These are phyloP conservation scores for Dentipellis fragilis DNA, from an alignment of 768 basidiomycete genomes.

Conservation along the genomic window DNA sequence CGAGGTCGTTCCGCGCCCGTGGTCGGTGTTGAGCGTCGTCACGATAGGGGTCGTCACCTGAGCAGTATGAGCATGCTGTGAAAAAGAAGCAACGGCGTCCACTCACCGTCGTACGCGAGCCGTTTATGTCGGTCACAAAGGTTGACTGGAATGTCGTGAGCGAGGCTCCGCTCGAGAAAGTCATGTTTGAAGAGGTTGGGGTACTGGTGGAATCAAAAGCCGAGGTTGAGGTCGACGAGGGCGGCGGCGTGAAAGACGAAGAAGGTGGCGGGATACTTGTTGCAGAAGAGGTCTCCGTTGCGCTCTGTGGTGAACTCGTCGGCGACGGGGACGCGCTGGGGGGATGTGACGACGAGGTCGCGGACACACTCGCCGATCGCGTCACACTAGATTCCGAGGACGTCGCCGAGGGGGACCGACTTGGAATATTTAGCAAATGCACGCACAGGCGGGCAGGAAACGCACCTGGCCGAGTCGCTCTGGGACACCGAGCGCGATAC, in stretches of 20 bases:
- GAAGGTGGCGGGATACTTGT: background rate
- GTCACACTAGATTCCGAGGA: no score
- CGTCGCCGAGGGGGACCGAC: no score
- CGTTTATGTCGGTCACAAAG: slow-evolving; percentile 5
- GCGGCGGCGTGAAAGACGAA: background rate
- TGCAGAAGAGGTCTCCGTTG: no score
- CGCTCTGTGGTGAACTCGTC: no score
- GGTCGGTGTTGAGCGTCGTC: background rate
- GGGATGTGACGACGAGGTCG: no score
- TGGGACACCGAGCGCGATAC: no score
- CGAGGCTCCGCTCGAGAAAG: background rate
- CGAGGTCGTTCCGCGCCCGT: background rate
- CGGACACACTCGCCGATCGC: no score
- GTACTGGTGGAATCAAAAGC: background rate
- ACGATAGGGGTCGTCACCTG: slow-evolving; percentile 11
- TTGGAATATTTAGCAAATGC: no score
- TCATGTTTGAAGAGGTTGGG: background rate
- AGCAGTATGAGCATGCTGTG: background rate
- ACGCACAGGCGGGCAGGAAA: no score
- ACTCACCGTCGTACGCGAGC: slow-evolving; percentile 11
- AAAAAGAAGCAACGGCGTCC: background rate
- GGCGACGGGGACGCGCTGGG: no score
- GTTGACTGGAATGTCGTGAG: slow-evolving; percentile 8
- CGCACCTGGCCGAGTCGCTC: no score
- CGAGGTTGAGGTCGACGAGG: background rate